phyloP scores from a whole-genome alignment of 75 land plant species.

The Adiantum capillusveneris region DNA sequence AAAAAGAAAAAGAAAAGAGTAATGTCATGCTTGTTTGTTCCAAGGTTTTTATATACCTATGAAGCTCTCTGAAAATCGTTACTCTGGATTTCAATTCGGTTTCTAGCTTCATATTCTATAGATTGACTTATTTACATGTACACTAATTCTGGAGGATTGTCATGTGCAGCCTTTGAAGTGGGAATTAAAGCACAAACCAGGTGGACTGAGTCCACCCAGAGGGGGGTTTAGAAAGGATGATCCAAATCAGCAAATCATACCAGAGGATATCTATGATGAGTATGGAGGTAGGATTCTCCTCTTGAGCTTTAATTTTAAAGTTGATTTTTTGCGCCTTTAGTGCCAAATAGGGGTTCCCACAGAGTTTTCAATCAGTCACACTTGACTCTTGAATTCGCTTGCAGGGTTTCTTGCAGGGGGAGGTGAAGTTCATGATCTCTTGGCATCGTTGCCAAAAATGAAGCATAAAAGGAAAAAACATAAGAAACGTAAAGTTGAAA shows the following conservation, averaged over 20 bases:
- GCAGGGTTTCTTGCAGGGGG: constrained; percentile 68
- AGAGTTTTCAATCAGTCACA: too few relatives aligned
- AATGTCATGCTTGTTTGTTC: too few relatives aligned
- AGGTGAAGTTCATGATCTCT: constrained; percentile 34
- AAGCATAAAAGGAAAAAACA: constrained; percentile 32
- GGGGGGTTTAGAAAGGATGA: constrained; percentile 92
- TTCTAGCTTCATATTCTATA: not conserved
- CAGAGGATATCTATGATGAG: constrained; percentile 97
- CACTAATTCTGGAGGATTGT: too few relatives aligned
- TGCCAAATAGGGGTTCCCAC: too few relatives aligned
- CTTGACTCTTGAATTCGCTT: not conserved
- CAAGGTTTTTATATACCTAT: too few relatives aligned
- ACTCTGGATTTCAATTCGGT: too few relatives aligned
- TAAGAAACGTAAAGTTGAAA: constrained; percentile 16
- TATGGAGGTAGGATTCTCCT: constrained; percentile 73
- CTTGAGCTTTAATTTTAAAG: not conserved
- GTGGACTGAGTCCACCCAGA: constrained; percentile 90
- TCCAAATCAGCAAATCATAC: constrained; percentile 94
- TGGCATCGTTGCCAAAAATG: constrained; percentile 28
- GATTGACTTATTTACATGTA: not conserved
- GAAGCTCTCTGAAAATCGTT: too few relatives aligned
- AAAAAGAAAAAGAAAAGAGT: too few relatives aligned
- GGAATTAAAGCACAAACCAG: constrained; percentile 86
- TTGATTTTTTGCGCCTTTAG: constrained; percentile 1
- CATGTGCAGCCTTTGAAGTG: constrained; percentile 92